Conservation (phyloP, 352 stramenopile species). For the Phytophthora boehmeriae region DNA sequence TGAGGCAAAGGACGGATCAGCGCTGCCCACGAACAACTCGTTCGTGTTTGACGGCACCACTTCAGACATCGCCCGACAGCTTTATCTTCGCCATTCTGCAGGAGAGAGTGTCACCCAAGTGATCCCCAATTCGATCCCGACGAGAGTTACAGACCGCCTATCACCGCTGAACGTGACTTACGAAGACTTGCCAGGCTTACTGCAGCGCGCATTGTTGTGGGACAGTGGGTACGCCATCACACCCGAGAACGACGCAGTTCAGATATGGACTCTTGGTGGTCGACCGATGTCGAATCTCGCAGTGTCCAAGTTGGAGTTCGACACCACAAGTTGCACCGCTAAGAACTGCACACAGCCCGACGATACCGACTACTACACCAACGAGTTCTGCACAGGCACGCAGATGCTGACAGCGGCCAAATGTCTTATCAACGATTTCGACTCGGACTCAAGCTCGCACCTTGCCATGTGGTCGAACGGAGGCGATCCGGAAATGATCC, state of each 20-base stretch:
- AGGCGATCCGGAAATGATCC: slow-evolving; percentile 27
- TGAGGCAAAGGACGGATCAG: slow-evolving; percentile 11
- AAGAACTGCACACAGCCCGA: slow-evolving; percentile 37
- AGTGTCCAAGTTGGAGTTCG: slow-evolving; percentile 34
- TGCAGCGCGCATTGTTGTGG: slow-evolving; percentile 45
- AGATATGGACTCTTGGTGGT: slow-evolving; percentile 39
- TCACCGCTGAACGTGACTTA: slow-evolving; percentile 21
- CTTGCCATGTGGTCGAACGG: slow-evolving; percentile 44
- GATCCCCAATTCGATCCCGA: slow-evolving; percentile 22
- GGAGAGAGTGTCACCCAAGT: slow-evolving; percentile 20
- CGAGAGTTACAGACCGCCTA: slow-evolving; percentile 22
- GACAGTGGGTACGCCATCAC: slow-evolving; percentile 40
- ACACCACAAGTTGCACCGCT: slow-evolving; percentile 34
- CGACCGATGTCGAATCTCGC: slow-evolving; percentile 38
- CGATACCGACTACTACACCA: slow-evolving; percentile 17
- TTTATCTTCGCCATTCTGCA: slow-evolving; percentile 32
- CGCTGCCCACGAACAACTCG: slow-evolving; percentile 26
- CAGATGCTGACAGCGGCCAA: slow-evolving; percentile 37
- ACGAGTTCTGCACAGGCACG: slow-evolving; percentile 28
- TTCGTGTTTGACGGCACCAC: slow-evolving; percentile 39
- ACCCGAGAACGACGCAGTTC: slow-evolving; percentile 30
- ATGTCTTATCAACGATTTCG: slow-evolving; percentile 39
- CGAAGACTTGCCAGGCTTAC: slow-evolving; percentile 28
- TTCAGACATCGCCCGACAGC: slow-evolving; percentile 40
- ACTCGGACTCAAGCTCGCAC: slow-evolving; percentile 24